phyloP scores from a whole-genome alignment of 768 basidiomycete species.

The Leccinellum luteum region DNA sequence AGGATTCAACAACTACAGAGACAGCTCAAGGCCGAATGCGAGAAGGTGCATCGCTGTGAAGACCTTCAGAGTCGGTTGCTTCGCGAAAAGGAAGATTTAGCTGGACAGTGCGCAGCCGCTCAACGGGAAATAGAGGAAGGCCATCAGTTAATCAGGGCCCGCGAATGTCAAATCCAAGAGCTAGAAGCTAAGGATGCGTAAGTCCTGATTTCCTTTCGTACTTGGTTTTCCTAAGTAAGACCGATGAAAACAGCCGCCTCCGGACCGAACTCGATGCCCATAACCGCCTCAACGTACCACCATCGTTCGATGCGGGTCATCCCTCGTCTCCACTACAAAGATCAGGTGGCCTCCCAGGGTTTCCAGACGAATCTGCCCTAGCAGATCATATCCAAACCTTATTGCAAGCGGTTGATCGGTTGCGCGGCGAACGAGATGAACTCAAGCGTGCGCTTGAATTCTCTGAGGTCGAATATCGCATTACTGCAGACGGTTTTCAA shows the following conservation, averaged over 20 bases:
- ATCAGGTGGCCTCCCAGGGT: not conserved
- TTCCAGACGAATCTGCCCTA: slow-evolving; percentile 22
- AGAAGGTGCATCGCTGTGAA: slow-evolving; percentile 40
- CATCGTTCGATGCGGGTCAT: not conserved
- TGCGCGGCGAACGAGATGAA: slow-evolving; percentile 63
- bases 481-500: slow-evolving; percentile 59
- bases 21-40: slow-evolving; percentile 42
- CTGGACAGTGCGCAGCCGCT: slow-evolving; percentile 42
- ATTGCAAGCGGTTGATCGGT: slow-evolving; percentile 59
- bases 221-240: not conserved
- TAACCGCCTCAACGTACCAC: not conserved
- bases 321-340: not conserved
- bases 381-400: slow-evolving; percentile 52
- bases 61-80: slow-evolving; percentile 44
- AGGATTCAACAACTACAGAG: slow-evolving; percentile 41
- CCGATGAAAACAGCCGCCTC: slow-evolving; percentile 17
- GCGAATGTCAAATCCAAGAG: slow-evolving; percentile 23
- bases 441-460: slow-evolving; percentile 66
- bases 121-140: slow-evolving; percentile 33
- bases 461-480: slow-evolving; percentile 62
- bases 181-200: slow-evolving; percentile 28
- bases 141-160: slow-evolving; percentile 17
- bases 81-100: slow-evolving; percentile 51
- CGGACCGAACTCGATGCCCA: slow-evolving; percentile 15
- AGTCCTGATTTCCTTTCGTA: slow-evolving; percentile 7